Conservation (phyloP, 257 asterid species). For the Galeopsis tetrahit region DNA sequence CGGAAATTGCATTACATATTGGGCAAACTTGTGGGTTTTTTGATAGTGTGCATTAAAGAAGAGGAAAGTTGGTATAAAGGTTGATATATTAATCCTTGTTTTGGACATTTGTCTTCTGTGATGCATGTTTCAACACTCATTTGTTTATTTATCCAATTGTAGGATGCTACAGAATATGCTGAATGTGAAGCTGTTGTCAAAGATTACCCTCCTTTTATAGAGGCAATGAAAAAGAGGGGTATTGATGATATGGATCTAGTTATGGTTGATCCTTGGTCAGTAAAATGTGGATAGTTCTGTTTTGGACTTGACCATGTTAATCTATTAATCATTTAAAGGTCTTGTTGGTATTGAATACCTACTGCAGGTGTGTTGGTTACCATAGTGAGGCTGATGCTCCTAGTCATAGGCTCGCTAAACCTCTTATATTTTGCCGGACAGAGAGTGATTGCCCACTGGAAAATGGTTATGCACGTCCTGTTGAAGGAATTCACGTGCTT, state of each 20-base stretch:
- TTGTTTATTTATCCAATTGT: slow-evolving; percentile 24
- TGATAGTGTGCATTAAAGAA: slow-evolving; percentile 6
- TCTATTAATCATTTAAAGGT: slow-evolving; percentile 22
- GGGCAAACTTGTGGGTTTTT: not conserved
- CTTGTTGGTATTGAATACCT: slow-evolving; percentile 31
- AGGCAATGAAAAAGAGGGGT: slow-evolving; percentile 99
- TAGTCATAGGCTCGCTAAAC: slow-evolving; percentile 93
- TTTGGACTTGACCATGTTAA: slow-evolving; percentile 19
- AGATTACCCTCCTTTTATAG: slow-evolving; percentile 86
- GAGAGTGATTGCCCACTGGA: slow-evolving; percentile 98
- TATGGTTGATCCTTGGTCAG: slow-evolving; percentile 99
- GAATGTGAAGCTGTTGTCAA: slow-evolving; percentile 97
- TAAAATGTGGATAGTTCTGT: slow-evolving; percentile 26
- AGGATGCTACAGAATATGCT: slow-evolving; percentile 98
- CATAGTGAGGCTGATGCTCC: slow-evolving; percentile 95
- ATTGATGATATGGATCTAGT: slow-evolving; percentile 98
- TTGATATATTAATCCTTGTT: not conserved
- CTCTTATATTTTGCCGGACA: slow-evolving; percentile 88
- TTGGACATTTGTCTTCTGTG: slow-evolving; percentile 1
- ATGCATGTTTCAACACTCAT: slow-evolving; percentile 5
- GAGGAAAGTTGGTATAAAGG: slow-evolving; percentile 12
- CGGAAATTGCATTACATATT: not conserved
- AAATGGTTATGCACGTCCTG: slow-evolving; percentile 98
- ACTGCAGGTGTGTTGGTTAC: slow-evolving; percentile 93
- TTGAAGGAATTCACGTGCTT: slow-evolving; percentile 92